Conservation (phyloP, 306 rosid genomes). For the Vachellia collinsii region DNA sequence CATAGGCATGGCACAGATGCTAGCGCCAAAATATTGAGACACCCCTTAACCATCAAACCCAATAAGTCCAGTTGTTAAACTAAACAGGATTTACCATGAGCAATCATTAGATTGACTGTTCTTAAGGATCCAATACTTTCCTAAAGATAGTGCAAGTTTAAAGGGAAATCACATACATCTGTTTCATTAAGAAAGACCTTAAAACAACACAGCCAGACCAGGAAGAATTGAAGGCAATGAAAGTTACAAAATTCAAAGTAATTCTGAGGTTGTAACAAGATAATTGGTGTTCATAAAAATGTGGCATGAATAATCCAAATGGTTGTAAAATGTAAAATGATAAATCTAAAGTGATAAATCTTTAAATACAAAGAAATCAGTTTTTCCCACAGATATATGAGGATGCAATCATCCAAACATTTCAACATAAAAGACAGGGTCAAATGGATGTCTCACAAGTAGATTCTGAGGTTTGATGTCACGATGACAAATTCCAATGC, state of each 20-base stretch:
- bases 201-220: neutral
- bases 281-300: conserved; percentile 18
- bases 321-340: conserved; percentile 4
- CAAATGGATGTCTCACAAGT: conserved; percentile 64
- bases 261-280: neutral
- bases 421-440: conserved; percentile 8
- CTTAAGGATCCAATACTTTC: neutral
- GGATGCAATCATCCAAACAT: neutral
- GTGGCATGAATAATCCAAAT: neutral
- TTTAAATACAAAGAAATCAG: neutral
- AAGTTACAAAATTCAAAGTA: neutral
- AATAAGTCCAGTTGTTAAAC: neutral
- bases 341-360: conserved; percentile 7
- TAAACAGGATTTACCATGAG: neutral
- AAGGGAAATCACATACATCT: conserved; percentile 10
- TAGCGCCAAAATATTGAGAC: neutral
- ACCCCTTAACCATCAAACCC: conserved; percentile 4
- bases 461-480: conserved; percentile 99
- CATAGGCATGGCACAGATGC: neutral
- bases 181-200: conserved; percentile 7
- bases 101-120: conserved; percentile 4
- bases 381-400: neutral
- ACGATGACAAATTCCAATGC: conserved; percentile 96
- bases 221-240: neutral
- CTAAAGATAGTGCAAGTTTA: neutral